phyloP scores from a whole-genome alignment of 192 early-diverging fungal genomes.

The Rhizoclosmatium sp. region DNA sequence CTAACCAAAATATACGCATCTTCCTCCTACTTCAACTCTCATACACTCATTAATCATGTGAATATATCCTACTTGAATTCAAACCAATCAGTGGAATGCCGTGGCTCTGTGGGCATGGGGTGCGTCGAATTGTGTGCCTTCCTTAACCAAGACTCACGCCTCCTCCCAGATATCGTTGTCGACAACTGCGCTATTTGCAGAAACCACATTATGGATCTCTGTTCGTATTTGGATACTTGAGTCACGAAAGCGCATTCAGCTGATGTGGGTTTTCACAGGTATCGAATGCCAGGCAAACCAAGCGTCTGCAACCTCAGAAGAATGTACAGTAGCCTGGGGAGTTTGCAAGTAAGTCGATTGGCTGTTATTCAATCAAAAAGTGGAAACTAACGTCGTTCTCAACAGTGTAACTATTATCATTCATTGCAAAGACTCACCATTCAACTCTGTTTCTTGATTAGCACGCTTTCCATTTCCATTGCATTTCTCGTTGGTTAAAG shows the following conservation, averaged over 20 bases:
- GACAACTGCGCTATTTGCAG: conserved; percentile 99
- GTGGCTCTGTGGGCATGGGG: conserved; percentile 99
- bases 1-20: too few relatives aligned
- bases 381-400: background rate
- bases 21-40: too few relatives aligned
- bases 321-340: conserved; percentile 97
- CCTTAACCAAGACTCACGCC: background rate
- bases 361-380: background rate
- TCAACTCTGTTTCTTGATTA: conserved; percentile 33
- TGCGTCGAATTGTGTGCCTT: conserved; percentile 43
- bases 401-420: conserved; percentile 7
- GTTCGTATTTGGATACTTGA: conserved; percentile 49
- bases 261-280: conserved; percentile 51
- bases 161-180: conserved; percentile 84
- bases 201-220: conserved; percentile 99
- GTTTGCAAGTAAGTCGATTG: conserved; percentile 82
- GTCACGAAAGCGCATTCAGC: background rate
- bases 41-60: too few relatives aligned
- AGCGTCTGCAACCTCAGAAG: conserved; percentile 87
- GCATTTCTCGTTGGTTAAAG: conserved; percentile 98
- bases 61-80: background rate
- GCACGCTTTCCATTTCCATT: conserved; percentile 99
- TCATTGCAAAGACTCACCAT: background rate
- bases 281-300: conserved; percentile 99
- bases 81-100: conserved; percentile 86